A percentile compares a stretch with the other conserved stretches of the same genome.
phyloP scores from a whole-genome alignment of 164 flowering plant genomes.

The Sextonia rubra region DNA sequence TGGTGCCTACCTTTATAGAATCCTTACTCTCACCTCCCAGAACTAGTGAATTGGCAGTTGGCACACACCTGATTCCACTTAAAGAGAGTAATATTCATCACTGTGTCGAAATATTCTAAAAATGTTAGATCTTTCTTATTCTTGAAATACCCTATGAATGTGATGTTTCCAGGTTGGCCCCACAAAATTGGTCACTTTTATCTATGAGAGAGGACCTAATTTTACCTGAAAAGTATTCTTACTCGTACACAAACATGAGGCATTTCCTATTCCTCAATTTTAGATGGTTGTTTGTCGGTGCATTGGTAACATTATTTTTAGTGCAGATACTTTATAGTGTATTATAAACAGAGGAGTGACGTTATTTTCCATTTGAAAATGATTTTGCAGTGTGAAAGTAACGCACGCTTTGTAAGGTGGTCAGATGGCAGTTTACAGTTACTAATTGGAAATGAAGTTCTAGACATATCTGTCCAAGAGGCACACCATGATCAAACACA shows the following conservation, averaged over 20 bases:
- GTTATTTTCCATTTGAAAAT: not conserved
- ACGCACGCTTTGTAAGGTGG: slow-evolving; percentile 99
- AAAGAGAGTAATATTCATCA: too few relatives aligned
- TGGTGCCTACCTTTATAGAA: too few relatives aligned
- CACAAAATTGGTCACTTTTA: too few relatives aligned
- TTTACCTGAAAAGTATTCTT: too few relatives aligned
- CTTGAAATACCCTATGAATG: too few relatives aligned
- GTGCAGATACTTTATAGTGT: not conserved
- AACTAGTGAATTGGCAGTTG: too few relatives aligned
- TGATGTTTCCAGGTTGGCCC: too few relatives aligned
- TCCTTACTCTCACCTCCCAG: too few relatives aligned
- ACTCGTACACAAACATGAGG: not conserved
- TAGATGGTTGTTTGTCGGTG: not conserved
- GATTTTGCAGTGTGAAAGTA: slow-evolving; percentile 76
- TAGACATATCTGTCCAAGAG: slow-evolving; percentile 91
- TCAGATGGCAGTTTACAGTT: slow-evolving; percentile 97
- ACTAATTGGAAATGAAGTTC: slow-evolving; percentile 92
- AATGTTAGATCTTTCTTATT: too few relatives aligned
- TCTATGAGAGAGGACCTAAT: too few relatives aligned
- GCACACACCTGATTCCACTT: too few relatives aligned
- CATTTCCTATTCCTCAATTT: not conserved
- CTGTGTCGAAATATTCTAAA: too few relatives aligned
- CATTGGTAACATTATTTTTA: not conserved
- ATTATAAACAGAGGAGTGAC: not conserved
- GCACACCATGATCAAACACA: slow-evolving; percentile 93